These are phyloP conservation scores for Thielaviopsis ethacetica DNA, from an alignment of 2,329 filamentous ascomycete genomes.

Conservation along the genomic window DNA sequence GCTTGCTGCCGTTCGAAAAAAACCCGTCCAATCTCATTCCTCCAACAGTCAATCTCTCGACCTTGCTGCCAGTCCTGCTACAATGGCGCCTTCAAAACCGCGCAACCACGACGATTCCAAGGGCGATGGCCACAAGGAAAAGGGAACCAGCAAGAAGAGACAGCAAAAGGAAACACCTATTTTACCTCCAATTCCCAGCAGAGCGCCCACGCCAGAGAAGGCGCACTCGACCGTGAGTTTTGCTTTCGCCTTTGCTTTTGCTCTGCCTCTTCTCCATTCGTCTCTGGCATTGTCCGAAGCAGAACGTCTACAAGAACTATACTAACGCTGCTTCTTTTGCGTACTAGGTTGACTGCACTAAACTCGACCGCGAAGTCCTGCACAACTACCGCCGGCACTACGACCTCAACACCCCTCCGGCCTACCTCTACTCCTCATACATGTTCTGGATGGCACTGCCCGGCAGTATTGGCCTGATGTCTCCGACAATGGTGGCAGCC, in stretches of 20 bases:
- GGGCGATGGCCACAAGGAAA: constrained; percentile 19
- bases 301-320: background rate
- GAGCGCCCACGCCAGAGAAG: constrained; percentile 9
- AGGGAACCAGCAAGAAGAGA: constrained; percentile 28
- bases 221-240: constrained; percentile 10
- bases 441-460: constrained; percentile 44
- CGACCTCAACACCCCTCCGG: constrained; percentile 51
- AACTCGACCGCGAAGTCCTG: constrained; percentile 50
- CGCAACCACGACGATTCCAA: constrained; percentile 32
- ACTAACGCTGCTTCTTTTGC: constrained; percentile 9
- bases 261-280: background rate
- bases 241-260: background rate
- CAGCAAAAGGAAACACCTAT: constrained; percentile 19
- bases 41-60: background rate
- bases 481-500: constrained; percentile 50
- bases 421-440: constrained; percentile 45
- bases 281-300: background rate
- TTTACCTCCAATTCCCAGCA: constrained; percentile 6
- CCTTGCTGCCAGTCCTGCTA: background rate
- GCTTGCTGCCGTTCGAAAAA: background rate
- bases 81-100: constrained; percentile 31
- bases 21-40: background rate
- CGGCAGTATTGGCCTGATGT: constrained; percentile 50
- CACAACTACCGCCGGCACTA: constrained; percentile 63
- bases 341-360: constrained; percentile 45